phyloP scores from a whole-genome alignment of 345 rosid genomes.

The Kernera saxatilis region DNA sequence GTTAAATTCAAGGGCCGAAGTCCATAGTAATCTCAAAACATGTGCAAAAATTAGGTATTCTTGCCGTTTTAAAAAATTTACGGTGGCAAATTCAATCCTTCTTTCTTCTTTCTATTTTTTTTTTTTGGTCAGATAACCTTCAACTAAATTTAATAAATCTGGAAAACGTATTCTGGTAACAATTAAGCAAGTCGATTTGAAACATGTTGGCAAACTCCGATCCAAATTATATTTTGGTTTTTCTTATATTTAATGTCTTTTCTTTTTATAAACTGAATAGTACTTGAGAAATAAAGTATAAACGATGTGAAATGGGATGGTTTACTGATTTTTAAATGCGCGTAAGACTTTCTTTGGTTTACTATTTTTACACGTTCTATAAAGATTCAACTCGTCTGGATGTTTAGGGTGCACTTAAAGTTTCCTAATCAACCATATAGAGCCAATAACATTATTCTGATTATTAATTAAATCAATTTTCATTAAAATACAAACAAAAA shows the following conservation, averaged over 20 bases:
- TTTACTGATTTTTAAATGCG: neutral
- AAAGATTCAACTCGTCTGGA: neutral
- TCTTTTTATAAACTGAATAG: neutral
- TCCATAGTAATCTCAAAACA: too few species aligned
- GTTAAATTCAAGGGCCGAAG: too few species aligned
- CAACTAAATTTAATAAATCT: too few species aligned
- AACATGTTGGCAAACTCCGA: neutral
- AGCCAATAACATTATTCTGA: neutral
- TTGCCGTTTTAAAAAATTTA: too few species aligned
- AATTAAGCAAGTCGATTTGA: neutral
- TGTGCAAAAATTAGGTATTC: too few species aligned
- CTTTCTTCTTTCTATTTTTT: too few species aligned
- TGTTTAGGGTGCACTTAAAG: neutral
- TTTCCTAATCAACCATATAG: neutral
- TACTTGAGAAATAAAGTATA: too few species aligned
- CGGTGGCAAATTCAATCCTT: too few species aligned
- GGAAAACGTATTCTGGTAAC: too few species aligned
- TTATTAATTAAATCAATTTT: constrained; percentile 2
- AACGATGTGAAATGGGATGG: neutral
- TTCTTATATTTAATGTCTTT: too few species aligned
- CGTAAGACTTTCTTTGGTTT: neutral
- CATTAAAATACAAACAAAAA: neutral
- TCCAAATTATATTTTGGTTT: neutral
- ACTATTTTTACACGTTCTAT: neutral
- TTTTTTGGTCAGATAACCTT: too few species aligned